These are phyloP conservation scores for Fusarium sp. DNA, from an alignment of 2,329 filamentous ascomycete genomes.

Conservation along the genomic window DNA sequence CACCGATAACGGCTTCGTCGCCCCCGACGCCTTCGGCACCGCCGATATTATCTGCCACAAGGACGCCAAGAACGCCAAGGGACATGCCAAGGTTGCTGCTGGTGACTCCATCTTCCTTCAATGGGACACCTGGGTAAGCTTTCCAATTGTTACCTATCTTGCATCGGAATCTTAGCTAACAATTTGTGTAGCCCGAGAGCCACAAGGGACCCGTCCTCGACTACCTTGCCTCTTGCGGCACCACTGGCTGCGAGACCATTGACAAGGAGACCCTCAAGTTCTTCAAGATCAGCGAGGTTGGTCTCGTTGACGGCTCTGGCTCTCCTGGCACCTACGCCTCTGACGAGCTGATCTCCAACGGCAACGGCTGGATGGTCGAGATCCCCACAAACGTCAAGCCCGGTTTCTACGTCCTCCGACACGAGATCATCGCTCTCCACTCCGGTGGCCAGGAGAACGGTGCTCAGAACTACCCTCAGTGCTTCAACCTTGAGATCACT, in stretches of 20 bases:
- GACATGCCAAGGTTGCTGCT: conserved; percentile 58
- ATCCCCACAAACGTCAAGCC: conserved; percentile 55
- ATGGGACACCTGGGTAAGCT: conserved; percentile 60
- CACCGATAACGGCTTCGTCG: conserved; percentile 68
- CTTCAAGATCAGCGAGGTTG: conserved; percentile 76
- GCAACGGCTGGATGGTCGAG: conserved; percentile 54
- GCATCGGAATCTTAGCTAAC: background rate
- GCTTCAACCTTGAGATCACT: conserved; percentile 55
- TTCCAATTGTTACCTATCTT: background rate
- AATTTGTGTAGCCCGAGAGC: conserved; percentile 22
- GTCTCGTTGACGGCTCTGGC: conserved; percentile 64
- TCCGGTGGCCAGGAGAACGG: conserved; percentile 49
- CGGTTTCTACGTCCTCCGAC: conserved; percentile 65
- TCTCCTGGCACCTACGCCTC: conserved; percentile 56
- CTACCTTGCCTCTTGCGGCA: conserved; percentile 73
- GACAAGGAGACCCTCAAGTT: conserved; percentile 70
- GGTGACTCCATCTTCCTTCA: conserved; percentile 59
- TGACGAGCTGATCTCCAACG: conserved; percentile 61
- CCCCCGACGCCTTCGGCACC: conserved; percentile 56
- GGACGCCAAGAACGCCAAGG: conserved; percentile 56
- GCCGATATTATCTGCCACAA: conserved; percentile 66
- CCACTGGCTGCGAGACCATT: conserved; percentile 68
- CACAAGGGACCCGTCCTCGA: conserved; percentile 72
- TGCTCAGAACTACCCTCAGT: conserved; percentile 42
- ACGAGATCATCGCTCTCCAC: conserved; percentile 69